Conservation (phyloP, 768 basidiomycete genomes). For the Kondoa malvinella region DNA sequence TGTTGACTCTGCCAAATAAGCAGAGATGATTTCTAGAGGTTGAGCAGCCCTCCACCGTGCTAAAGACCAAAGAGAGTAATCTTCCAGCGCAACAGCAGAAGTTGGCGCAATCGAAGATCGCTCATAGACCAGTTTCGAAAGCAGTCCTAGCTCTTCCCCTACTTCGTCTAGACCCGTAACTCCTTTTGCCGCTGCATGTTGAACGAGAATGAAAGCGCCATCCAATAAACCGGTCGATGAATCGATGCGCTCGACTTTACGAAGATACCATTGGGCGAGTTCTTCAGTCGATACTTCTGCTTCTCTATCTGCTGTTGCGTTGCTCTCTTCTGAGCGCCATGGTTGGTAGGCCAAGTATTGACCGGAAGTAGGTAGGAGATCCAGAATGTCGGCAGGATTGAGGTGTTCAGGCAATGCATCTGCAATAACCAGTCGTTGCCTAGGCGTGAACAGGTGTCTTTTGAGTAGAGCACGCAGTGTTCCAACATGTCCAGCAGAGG, state of each 20-base stretch:
- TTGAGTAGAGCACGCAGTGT: not conserved
- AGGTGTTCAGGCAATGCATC: constrained; percentile 22
- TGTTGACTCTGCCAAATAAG: constrained; percentile 60
- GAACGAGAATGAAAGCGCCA: constrained; percentile 56
- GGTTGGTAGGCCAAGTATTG: constrained; percentile 32
- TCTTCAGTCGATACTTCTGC: constrained; percentile 37
- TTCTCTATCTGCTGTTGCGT: constrained; percentile 26
- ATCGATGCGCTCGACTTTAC: constrained; percentile 48
- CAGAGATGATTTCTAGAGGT: constrained; percentile 47
- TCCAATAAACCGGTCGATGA: constrained; percentile 57
- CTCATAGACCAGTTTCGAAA: constrained; percentile 77
- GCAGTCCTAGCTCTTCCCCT: constrained; percentile 77
- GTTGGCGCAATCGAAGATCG: constrained; percentile 15
- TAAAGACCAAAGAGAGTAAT: constrained; percentile 59
- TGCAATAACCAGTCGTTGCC: not conserved
- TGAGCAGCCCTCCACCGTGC: constrained; percentile 53
- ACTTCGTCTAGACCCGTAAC: constrained; percentile 61
- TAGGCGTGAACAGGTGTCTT: not conserved
- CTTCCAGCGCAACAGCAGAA: constrained; percentile 34
- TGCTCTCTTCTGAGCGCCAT: constrained; percentile 16
- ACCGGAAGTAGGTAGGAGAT: constrained; percentile 46
- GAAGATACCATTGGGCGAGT: constrained; percentile 58
- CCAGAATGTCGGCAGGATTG: constrained; percentile 40
- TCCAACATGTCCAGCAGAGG: not conserved
- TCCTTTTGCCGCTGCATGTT: constrained; percentile 68